These are phyloP conservation scores for Phtheirospermum japonicum DNA, from an alignment of 257 asterid species.

Conservation along the genomic window DNA sequence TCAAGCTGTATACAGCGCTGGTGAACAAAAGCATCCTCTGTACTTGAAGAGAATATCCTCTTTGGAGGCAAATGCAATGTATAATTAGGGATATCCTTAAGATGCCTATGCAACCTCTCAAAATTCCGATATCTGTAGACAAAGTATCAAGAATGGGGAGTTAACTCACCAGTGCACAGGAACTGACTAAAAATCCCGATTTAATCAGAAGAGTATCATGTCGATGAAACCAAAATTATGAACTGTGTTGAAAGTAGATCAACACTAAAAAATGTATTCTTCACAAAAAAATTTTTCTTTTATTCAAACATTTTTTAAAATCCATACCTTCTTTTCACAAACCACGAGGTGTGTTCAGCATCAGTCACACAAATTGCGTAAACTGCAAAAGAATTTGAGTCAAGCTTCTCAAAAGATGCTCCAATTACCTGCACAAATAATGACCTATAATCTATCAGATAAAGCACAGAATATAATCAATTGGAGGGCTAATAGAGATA, in stretches of 20 bases:
- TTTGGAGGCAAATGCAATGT: slow-evolving; percentile 91
- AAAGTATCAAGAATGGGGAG: slow-evolving; percentile 25
- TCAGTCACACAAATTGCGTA: slow-evolving; percentile 81
- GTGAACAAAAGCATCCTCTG: slow-evolving; percentile 84
- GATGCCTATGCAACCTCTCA: slow-evolving; percentile 86
- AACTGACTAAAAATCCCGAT: slow-evolving; percentile 18
- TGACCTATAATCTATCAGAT: slow-evolving; percentile 28
- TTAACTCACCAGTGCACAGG: slow-evolving; percentile 23
- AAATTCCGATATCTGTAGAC: slow-evolving; percentile 76
- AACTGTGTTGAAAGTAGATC: neutral
- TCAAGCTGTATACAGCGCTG: slow-evolving; percentile 91
- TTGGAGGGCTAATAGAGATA: slow-evolving; percentile 9
- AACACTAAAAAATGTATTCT: slow-evolving; percentile 7
- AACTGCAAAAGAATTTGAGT: slow-evolving; percentile 85
- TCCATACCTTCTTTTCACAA: slow-evolving; percentile 82
- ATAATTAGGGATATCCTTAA: slow-evolving; percentile 89
- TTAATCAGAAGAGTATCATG: slow-evolving; percentile 19
- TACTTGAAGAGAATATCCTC: slow-evolving; percentile 91
- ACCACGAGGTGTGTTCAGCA: slow-evolving; percentile 69
- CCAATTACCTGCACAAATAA: slow-evolving; percentile 66
- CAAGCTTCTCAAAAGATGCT: slow-evolving; percentile 90
- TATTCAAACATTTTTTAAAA: slow-evolving; percentile 24
- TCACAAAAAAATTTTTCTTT: slow-evolving; percentile 7
- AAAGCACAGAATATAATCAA: slow-evolving; percentile 24
- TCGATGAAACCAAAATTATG: slow-evolving; percentile 12